These are phyloP conservation scores for Russula foetens DNA, from an alignment of 768 basidiomycete species.

Conservation along the genomic window DNA sequence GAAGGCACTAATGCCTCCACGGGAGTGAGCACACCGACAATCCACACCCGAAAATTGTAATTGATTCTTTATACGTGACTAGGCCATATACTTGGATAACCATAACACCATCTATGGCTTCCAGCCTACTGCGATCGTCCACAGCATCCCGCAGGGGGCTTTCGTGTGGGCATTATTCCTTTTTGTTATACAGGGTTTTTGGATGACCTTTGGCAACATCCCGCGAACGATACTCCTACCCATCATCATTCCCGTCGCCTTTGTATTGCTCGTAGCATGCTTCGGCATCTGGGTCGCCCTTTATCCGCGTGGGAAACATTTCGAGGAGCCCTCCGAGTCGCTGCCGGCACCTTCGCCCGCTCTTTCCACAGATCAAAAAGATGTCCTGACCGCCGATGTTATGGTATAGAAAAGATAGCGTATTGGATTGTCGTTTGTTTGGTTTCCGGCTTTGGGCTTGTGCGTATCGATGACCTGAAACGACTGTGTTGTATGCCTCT, in stretches of 20 bases:
- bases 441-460: not conserved
- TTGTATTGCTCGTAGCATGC: not conserved
- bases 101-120: constrained; percentile 4
- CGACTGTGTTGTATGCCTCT: not conserved
- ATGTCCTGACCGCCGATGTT: not conserved
- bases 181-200: constrained; percentile 12
- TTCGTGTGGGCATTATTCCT: constrained; percentile 5
- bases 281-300: not conserved
- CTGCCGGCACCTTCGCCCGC: not conserved
- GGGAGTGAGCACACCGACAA: not conserved
- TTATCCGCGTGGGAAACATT: not conserved
- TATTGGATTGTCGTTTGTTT: not conserved
- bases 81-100: constrained; percentile 3
- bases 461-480: not conserved
- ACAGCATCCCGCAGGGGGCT: not conserved
- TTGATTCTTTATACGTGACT: not conserved
- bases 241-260: not conserved
- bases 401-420: not conserved
- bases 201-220: not conserved
- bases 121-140: constrained; percentile 9
- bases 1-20: not conserved
- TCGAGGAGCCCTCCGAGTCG: not conserved
- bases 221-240: not conserved
- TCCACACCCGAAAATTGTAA: not conserved
- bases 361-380: not conserved